A percentile compares a stretch with the other conserved stretches of the same genome.
These are phyloP conservation scores for Delonix regia DNA, from an alignment of 306 rosid genomes.

Conservation along the genomic window DNA sequence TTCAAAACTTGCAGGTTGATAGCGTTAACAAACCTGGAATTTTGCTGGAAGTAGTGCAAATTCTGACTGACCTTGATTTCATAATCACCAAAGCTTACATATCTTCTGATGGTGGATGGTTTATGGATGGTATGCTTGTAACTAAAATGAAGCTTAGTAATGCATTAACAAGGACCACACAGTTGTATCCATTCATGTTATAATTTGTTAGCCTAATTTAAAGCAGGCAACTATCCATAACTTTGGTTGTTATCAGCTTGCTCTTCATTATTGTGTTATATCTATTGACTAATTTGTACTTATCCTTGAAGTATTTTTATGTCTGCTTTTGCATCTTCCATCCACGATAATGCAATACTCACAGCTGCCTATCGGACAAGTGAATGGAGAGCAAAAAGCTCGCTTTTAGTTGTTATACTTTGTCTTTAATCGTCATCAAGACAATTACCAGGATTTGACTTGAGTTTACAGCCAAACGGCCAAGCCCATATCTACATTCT, in stretches of 20 bases:
- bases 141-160: slow-evolving; percentile 15
- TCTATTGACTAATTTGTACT: neutral
- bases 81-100: slow-evolving; percentile 78
- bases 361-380: neutral
- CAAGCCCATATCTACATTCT: neutral
- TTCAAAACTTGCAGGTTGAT: slow-evolving; percentile 52
- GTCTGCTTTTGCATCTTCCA: neutral
- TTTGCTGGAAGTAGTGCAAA: slow-evolving; percentile 79
- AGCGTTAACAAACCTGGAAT: slow-evolving; percentile 85
- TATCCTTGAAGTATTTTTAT: neutral
- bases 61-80: slow-evolving; percentile 76
- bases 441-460: neutral
- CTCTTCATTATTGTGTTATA: neutral
- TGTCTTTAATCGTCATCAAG: neutral
- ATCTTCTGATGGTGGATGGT: slow-evolving; percentile 89
- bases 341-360: neutral
- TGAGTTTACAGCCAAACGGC: neutral
- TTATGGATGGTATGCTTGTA: slow-evolving; percentile 74
- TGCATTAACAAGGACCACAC: neutral
- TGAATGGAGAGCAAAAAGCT: neutral
- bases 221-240: neutral
- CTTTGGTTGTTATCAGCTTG: slow-evolving; percentile 12
- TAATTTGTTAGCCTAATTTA: neutral
- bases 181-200: slow-evolving; percentile 11
- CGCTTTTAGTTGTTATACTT: neutral